Conservation (phyloP, 225 moss, liverwort and hornwort genomes). For the Marchantia polymorpha region DNA sequence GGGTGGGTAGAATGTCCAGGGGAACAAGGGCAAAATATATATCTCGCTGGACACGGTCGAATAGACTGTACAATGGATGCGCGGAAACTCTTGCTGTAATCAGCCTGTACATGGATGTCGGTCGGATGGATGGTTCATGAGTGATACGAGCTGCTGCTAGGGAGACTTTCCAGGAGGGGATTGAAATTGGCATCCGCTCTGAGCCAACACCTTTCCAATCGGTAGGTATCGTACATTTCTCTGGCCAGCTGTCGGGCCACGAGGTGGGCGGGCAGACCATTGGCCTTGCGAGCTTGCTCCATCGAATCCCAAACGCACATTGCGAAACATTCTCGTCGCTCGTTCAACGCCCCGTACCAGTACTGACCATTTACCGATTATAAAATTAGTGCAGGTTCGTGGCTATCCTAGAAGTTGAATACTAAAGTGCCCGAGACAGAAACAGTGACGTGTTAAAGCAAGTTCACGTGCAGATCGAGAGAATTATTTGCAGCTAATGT, state of each 20-base stretch:
- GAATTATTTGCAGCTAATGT: too few species aligned
- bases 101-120: too few species aligned
- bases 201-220: constrained; percentile 68
- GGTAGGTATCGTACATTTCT: constrained; percentile 67
- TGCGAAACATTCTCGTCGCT: constrained; percentile 72
- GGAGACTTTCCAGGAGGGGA: constrained; percentile 23
- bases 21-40: too few species aligned
- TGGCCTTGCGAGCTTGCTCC: constrained; percentile 60
- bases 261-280: constrained; percentile 63
- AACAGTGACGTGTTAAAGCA: too few species aligned
- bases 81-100: too few species aligned
- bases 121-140: background rate
- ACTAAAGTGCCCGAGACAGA: too few species aligned
- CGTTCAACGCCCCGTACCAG: constrained; percentile 76
- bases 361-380: constrained; percentile 39
- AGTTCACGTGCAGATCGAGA: too few species aligned
- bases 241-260: constrained; percentile 60
- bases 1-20: too few species aligned
- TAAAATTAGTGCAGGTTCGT: background rate
- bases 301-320: constrained; percentile 90
- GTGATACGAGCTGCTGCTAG: background rate
- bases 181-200: constrained; percentile 15
- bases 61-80: too few species aligned
- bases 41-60: too few species aligned
- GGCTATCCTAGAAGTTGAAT: too few species aligned